Base-by-base conservation (phyloP, 2,329 filamentous ascomycete genomes). In the Blumeria hordei region DNA sequence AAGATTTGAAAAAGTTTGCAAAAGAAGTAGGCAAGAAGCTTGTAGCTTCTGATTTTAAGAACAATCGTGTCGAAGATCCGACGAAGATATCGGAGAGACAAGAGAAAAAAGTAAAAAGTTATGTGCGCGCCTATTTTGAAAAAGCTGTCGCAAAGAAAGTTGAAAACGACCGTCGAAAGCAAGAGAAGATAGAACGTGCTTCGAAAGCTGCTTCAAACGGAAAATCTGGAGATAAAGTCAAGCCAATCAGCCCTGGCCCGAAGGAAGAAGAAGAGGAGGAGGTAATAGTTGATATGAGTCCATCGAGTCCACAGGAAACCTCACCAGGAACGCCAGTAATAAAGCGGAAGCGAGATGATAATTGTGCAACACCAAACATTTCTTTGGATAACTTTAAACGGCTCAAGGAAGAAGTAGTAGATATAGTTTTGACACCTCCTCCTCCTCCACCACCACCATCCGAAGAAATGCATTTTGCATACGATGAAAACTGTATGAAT, bases 1-100 rank as follows among this genome's bases (percentile, higher is more conserved):
- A 95, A 6, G 76, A 81, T 53, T 66, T 81, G 3, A 81, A 81
- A 64, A 74, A 74, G 56, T 73, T 80, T 51, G 74, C 73, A 55
- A 78, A 80, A 62, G 74, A 82, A 67, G 76, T 90, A 50, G 80
- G 80, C 56, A 94, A 94, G 69, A 94, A 90, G 67, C 76, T 96
- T 12, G 88, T 94, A 18, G 78, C 85, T 16, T 92, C 87, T 0
- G 90, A 96, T 66, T 95, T 85, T 70, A 94, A 94, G 67, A 83
- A 90, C 64, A 78, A 80, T 51, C 81, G 87, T n/a, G 88, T 95
- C 9, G 75, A 78, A 49, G 82, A 95, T 63, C 90, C 88, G 0
- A 85, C 78, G 28, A 77, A 76, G 52, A 81, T 95, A 59, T 77
- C 75, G 33, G 76, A 84, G 37, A 88, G 86, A 64, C 85, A 92